A percentile compares a stretch with the other conserved stretches of the same genome.
These are phyloP conservation scores for Populus hybrid DNA, from an alignment of 441 rosid genomes.

Conservation along the genomic window DNA sequence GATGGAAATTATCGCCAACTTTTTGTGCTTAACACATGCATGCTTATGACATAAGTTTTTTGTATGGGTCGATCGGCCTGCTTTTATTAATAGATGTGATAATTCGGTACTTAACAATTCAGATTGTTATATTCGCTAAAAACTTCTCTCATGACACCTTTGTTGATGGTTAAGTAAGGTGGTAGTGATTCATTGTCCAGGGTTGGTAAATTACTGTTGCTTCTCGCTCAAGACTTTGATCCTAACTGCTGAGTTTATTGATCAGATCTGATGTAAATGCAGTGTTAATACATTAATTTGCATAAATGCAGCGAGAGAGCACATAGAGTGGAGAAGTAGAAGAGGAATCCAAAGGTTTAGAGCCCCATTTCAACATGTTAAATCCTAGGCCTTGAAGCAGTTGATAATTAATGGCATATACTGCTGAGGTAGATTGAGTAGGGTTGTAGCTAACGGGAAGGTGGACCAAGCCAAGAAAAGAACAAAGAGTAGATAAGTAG, in stretches of 20 bases:
- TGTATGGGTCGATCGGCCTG: neutral
- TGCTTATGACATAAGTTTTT: neutral
- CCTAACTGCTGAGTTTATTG: neutral
- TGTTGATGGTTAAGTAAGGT: neutral
- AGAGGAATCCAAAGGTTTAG: neutral
- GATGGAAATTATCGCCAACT: conserved; percentile 19
- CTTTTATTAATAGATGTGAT: neutral
- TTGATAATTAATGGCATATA: conserved; percentile 2
- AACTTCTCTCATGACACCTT: neutral
- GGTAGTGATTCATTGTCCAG: neutral
- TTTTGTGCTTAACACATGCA: neutral
- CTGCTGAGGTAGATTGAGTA: conserved; percentile 27
- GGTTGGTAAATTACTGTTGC: neutral
- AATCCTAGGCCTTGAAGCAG: conserved; percentile 6
- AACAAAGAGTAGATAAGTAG: conserved; percentile 19
- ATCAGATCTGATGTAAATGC: neutral
- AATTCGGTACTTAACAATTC: neutral
- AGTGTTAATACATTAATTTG: neutral
- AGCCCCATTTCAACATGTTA: too few species aligned
- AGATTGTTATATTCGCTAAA: neutral
- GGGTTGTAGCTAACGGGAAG: conserved; percentile 19
- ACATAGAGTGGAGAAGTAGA: neutral
- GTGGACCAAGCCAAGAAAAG: conserved; percentile 24
- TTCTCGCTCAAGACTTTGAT: neutral
- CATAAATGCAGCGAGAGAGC: neutral